Evolutionary conservation across 1,139 yeast genomes (phyloP).

Genomic region (Kurtzmaniella quercitrusa): DNA sequence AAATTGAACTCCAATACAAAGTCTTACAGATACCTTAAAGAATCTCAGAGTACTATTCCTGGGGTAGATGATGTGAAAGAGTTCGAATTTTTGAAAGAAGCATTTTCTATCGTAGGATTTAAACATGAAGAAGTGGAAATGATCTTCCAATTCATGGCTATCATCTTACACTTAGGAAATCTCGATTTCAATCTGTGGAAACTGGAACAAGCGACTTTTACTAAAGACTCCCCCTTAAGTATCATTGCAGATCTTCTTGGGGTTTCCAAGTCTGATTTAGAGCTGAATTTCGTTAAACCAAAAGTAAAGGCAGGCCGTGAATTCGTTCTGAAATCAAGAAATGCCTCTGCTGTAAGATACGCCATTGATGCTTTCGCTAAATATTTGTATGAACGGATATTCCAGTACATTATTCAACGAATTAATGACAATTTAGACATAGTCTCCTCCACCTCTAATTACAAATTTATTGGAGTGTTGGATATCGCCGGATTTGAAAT

Average conservation of each 20-base stretch:
- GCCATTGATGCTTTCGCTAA: conserved; percentile 87
- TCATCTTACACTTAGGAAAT: conserved; percentile 83
- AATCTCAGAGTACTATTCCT: conserved; percentile 50
- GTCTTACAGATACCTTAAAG: conserved; percentile 55
- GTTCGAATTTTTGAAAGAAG: conserved; percentile 54
- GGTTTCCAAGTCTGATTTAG: conserved; percentile 52
- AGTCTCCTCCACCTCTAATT: conserved; percentile 18
- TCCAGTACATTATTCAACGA: conserved; percentile 69
- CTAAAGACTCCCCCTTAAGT: conserved; percentile 50
- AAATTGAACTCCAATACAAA: conserved; percentile 43
- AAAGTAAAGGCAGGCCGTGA: conserved; percentile 92
- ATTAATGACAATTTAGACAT: conserved; percentile 66
- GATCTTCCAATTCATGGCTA: conserved; percentile 66
- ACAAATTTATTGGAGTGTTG: conserved; percentile 80
- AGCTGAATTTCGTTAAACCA: conserved; percentile 61
- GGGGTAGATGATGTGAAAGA: conserved; percentile 76
- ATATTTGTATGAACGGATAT: conserved; percentile 78
- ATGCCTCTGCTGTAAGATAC: conserved; percentile 75
- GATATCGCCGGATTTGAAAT: conserved; percentile 99
- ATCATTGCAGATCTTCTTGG: conserved; percentile 63
- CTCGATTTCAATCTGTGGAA: conserved; percentile 67
- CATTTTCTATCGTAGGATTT: conserved; percentile 76
- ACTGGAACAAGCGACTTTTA: conserved; percentile 76
- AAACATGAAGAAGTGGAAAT: conserved; percentile 48
- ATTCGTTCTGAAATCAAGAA: conserved; percentile 73